Percentiles rank a stretch among this genome's conserved stretches.
Conservation (phyloP, 768 basidiomycete genomes). For the Amanita thiersii region DNA sequence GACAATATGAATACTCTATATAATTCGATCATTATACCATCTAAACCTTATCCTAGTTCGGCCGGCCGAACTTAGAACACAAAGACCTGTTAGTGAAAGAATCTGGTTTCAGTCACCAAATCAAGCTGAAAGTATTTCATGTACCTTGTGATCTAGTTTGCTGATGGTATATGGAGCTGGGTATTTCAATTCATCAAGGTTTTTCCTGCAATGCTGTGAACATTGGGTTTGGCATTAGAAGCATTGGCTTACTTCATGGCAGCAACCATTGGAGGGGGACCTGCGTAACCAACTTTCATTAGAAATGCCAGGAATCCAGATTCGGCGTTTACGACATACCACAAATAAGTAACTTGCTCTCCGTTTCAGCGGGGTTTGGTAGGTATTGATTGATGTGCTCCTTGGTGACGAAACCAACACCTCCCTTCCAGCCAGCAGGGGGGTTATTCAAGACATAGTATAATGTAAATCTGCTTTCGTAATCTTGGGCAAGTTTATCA, state of each 20-base stretch:
- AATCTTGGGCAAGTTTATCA: slow-evolving; percentile 60
- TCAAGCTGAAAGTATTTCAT: slow-evolving; percentile 7
- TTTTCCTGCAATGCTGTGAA: slow-evolving; percentile 48
- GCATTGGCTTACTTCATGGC: slow-evolving; percentile 39
- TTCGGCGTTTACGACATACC: slow-evolving; percentile 31
- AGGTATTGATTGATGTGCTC: slow-evolving; percentile 83
- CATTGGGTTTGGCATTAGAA: slow-evolving; percentile 3
- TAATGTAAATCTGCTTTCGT: slow-evolving; percentile 62
- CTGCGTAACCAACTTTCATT: slow-evolving; percentile 26
- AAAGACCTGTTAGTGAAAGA: slow-evolving; percentile 25
- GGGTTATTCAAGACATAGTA: slow-evolving; percentile 95
- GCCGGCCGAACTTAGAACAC: slow-evolving; percentile 31
- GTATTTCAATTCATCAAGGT: slow-evolving; percentile 82
- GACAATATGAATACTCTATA: too few species aligned
- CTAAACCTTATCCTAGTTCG: too few species aligned
- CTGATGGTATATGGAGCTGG: slow-evolving; percentile 83
- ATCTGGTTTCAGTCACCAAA: slow-evolving; percentile 7
- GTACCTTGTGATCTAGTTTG: slow-evolving; percentile 86
- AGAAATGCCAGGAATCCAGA: slow-evolving; percentile 1
- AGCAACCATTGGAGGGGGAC: slow-evolving; percentile 48
- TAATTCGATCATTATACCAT: not conserved
- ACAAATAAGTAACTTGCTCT: slow-evolving; percentile 84
- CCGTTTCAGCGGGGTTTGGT: slow-evolving; percentile 48
- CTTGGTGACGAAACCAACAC: slow-evolving; percentile 88
- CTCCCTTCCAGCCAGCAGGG: slow-evolving; percentile 78